Evolutionary conservation across 352 stramenopile genomes (phyloP), one percentile per base, ranked within the genome.

Genomic region (Phytopythium aichiense): DNA sequence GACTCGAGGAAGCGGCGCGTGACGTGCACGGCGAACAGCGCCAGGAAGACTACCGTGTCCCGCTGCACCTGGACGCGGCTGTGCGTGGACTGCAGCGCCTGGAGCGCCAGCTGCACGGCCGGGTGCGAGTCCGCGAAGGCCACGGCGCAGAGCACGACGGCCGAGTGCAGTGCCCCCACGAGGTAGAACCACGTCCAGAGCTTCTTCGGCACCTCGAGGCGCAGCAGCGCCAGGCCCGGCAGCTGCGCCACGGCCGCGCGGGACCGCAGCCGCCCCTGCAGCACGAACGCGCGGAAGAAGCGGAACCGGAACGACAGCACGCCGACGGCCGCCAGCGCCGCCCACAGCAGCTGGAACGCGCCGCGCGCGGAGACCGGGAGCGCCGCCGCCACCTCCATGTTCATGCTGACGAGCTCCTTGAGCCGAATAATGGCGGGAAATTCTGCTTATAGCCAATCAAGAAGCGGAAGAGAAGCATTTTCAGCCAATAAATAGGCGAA

Each of bases 171-270:
- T 2, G 77, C 69, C 51, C 81, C 83, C 8, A 77, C 59, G 16
- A 89, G 63, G 61, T 92, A 92, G 63, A 92, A 92, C 74, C 76
- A 86, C 62, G 77, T 90, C 79, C 78, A 92, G 33, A 67, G 74
- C 42, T 74, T 74, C 63, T 92, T 92, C 20, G 66, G 58, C 15
- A 72, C 65, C 46, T 86, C 76, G 48, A 86, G 35, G 22, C 55
- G 62, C 31, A 86, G 55, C 28, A 85, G 49, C 23, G 57, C 59
- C 0, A 71, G 28, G 3, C 69, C 60, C 0, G 73, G 72, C 13
- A 74, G 62, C 58, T 71, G 65, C 2, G 67, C 58, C 1, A 84
- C 60, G 6, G 54, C 58, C n/a, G 18, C 60, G 11, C 57, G 42
- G 5, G 69, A 68, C 15, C 76, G 76, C 52, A 72, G 68, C 54